Conservation (phyloP, 441 rosid genomes). For the Brassica balearica region DNA sequence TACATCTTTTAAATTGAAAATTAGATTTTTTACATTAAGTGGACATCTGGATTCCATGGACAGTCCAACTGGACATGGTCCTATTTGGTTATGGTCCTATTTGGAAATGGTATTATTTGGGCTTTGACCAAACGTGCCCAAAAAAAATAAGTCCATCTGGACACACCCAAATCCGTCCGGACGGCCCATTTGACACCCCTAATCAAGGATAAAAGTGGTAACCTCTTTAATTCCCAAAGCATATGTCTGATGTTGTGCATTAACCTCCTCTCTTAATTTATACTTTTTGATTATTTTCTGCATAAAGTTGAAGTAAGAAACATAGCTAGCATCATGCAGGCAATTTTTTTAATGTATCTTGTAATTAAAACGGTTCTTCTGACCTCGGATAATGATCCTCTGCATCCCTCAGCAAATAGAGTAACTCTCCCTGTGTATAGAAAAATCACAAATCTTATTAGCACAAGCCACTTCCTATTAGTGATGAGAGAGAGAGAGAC, state of each 20-base stretch:
- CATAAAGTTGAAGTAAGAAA: conserved; percentile 24
- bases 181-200: too few relatives aligned
- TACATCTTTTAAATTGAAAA: too few relatives aligned
- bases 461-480: conserved; percentile 10
- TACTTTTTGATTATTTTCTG: conserved; percentile 76
- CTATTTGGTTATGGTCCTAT: too few relatives aligned
- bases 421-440: conserved; percentile 70
- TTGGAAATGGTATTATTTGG: too few relatives aligned
- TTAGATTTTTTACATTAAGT: too few relatives aligned
- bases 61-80: too few relatives aligned
- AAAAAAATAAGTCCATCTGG: too few relatives aligned
- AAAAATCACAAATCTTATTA: conserved; percentile 31
- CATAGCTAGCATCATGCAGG: conserved; percentile 29
- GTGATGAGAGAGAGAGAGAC: conserved; percentile 36
- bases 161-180: too few relatives aligned
- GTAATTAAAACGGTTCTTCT: conserved; percentile 39
- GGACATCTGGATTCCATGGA: too few relatives aligned
- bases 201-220: conserved; percentile 8
- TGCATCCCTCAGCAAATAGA: conserved; percentile 93
- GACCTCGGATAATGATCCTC: conserved; percentile 98
- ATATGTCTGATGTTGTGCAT: conserved; percentile 95
- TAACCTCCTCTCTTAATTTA: conserved; percentile 76
- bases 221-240: conserved; percentile 99
- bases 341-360: too few relatives aligned
- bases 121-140: too few relatives aligned